Evolutionary conservation across 768 basidiomycete genomes (phyloP).

Genomic region (Boletus fagicola): DNA sequence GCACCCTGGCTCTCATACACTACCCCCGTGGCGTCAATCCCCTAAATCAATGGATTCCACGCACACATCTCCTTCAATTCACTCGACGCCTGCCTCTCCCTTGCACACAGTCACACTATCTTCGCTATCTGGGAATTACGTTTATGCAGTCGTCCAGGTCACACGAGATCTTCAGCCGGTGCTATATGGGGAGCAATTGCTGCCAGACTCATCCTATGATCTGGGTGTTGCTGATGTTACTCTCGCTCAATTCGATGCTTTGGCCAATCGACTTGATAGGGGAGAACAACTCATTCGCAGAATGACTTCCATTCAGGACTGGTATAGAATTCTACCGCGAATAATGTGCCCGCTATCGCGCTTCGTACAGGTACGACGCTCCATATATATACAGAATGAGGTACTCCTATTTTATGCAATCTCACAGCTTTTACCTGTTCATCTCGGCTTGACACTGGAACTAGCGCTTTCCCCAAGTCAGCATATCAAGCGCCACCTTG

Average conservation of each 20-base stretch:
- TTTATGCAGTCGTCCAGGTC: conserved; percentile 85
- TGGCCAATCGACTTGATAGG: conserved; percentile 56
- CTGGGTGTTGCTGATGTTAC: conserved; percentile 85
- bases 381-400: conserved; percentile 4
- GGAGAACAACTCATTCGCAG: conserved; percentile 36
- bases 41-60: conserved; percentile 47
- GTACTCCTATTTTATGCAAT: conserved; percentile 9
- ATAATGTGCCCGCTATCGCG: conserved; percentile 72
- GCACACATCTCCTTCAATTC: conserved; percentile 70
- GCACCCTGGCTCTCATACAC: conserved; percentile 36
- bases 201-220: conserved; percentile 73
- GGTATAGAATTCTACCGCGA: conserved; percentile 44
- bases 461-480: conserved; percentile 60
- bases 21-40: conserved; percentile 36
- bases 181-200: conserved; percentile 67
- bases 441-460: conserved; percentile 78
- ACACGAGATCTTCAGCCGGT: conserved; percentile 93
- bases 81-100: conserved; percentile 45
- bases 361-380: conserved; percentile 62
- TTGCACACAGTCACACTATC: conserved; percentile 75
- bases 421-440: conserved; percentile 53
- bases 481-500: conserved; percentile 51
- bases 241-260: conserved; percentile 68
- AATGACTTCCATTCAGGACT: conserved; percentile 38
- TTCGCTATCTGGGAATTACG: conserved; percentile 86